A percentile compares a stretch with the other conserved stretches of the same genome.
Evolutionary conservation across 768 basidiomycete species (phyloP).

Genomic region (Heimioporus sp.): DNA sequence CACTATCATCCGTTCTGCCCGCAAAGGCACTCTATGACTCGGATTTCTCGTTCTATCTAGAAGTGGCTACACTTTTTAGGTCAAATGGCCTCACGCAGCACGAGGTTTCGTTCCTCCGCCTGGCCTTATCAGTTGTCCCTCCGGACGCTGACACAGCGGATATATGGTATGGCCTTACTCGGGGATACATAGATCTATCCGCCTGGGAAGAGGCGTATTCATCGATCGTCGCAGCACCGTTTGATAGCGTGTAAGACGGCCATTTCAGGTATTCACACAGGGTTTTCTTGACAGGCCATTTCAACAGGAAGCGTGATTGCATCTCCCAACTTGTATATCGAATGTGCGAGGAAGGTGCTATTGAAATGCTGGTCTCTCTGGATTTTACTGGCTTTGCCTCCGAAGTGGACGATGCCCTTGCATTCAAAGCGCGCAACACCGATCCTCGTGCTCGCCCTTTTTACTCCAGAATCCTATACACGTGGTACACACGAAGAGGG

Average conservation of each 20-base stretch:
- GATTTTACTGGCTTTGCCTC: constrained; percentile 83
- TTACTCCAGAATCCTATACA: constrained; percentile 91
- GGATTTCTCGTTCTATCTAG: constrained; percentile 73
- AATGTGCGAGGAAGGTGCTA: constrained; percentile 89
- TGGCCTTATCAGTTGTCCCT: constrained; percentile 73
- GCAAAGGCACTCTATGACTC: constrained; percentile 53
- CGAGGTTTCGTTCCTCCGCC: constrained; percentile 72
- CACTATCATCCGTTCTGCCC: constrained; percentile 62
- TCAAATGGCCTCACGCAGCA: constrained; percentile 49
- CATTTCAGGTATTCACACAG: constrained; percentile 4
- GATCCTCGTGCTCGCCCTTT: constrained; percentile 83
- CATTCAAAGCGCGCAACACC: constrained; percentile 91
- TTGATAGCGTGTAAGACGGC: constrained; percentile 70
- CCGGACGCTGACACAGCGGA: constrained; percentile 52
- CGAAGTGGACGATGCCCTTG: constrained; percentile 84
- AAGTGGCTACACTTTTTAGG: constrained; percentile 75
- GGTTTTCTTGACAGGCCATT: constrained; percentile 8
- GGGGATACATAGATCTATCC: constrained; percentile 69
- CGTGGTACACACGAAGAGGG: constrained; percentile 84
- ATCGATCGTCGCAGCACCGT: constrained; percentile 69
- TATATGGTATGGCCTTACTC: constrained; percentile 80
- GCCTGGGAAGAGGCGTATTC: constrained; percentile 88
- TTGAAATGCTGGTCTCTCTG: constrained; percentile 73
- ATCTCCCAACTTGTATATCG: constrained; percentile 80
- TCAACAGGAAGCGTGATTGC: constrained; percentile 73